phyloP scores from a whole-genome alignment of 2,329 filamentous ascomycete species.

The Thielaviopsis musarum region DNA sequence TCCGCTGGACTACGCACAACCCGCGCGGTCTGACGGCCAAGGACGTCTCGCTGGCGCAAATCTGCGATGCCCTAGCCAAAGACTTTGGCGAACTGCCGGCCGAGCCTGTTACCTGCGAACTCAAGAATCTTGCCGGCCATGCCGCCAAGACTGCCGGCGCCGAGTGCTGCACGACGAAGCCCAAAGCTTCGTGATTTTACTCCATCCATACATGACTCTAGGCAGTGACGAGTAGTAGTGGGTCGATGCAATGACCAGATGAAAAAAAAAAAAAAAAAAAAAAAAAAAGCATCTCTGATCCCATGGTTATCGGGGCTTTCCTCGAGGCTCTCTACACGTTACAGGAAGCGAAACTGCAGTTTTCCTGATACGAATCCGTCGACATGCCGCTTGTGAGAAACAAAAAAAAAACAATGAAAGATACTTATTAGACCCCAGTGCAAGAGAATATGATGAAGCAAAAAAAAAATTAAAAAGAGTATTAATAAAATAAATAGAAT shows the following conservation, averaged over 20 bases:
- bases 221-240: too few species aligned
- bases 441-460: slow-evolving; percentile 12
- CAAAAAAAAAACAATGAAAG: slow-evolving; percentile 5
- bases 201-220: background rate
- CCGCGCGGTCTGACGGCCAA: slow-evolving; percentile 47
- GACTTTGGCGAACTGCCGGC: slow-evolving; percentile 37
- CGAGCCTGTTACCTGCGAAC: slow-evolving; percentile 17
- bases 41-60: slow-evolving; percentile 43
- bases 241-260: too few species aligned
- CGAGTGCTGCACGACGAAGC: slow-evolving; percentile 37
- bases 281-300: background rate
- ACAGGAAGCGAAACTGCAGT: background rate
- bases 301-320: background rate
- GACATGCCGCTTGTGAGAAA: background rate
- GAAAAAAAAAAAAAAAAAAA: too few species aligned
- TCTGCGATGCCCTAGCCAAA: slow-evolving; percentile 42
- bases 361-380: background rate
- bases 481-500: slow-evolving; percentile 2
- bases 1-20: slow-evolving; percentile 58
- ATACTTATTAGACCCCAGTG: slow-evolving; percentile 14
- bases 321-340: background rate
- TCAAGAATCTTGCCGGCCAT: slow-evolving; percentile 30
- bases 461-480: slow-evolving; percentile 5
- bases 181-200: slow-evolving; percentile 14
- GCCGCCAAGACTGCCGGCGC: slow-evolving; percentile 26